Conservation (phyloP, 768 basidiomycete species). For the Tephrocybe sp. region DNA sequence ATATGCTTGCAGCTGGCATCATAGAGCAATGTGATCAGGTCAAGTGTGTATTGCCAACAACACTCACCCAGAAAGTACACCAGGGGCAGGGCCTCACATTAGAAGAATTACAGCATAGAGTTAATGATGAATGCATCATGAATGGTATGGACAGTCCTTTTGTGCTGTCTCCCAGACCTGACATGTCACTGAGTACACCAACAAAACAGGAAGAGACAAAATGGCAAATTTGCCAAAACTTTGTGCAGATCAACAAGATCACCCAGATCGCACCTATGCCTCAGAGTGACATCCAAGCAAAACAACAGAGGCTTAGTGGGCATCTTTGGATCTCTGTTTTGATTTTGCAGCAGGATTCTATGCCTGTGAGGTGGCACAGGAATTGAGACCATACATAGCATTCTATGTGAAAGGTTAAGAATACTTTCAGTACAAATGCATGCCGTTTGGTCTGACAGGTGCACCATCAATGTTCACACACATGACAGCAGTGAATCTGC, state of each 20-base stretch:
- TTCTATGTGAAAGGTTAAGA: slow-evolving; percentile 39
- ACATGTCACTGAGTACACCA: neutral
- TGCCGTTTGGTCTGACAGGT: slow-evolving; percentile 46
- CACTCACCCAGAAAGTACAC: slow-evolving; percentile 36
- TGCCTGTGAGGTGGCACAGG: too few species aligned
- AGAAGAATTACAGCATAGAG: slow-evolving; percentile 31
- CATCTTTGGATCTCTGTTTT: slow-evolving; percentile 31
- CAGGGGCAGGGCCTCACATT: slow-evolving; percentile 25
- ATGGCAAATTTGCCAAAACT: slow-evolving; percentile 38
- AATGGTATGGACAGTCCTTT: slow-evolving; percentile 21
- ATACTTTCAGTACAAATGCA: slow-evolving; percentile 29
- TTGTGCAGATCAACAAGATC: slow-evolving; percentile 28
- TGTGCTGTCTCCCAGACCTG: slow-evolving; percentile 22
- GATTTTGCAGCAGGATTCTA: slow-evolving; percentile 41
- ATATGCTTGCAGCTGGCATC: slow-evolving; percentile 33
- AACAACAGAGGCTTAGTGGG: slow-evolving; percentile 34
- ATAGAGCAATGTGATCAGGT: slow-evolving; percentile 30
- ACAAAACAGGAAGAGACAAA: neutral
- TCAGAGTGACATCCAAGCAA: slow-evolving; percentile 33
- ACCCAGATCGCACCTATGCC: slow-evolving; percentile 26
- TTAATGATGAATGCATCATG: slow-evolving; percentile 33
- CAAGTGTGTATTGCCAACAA: slow-evolving; percentile 32
- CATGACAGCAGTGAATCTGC: slow-evolving; percentile 22
- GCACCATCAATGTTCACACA: slow-evolving; percentile 33
- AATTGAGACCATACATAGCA: slow-evolving; percentile 24